Evolutionary conservation across 2,329 filamentous ascomycete genomes (phyloP).

Genomic region (Neoarthrinium moseri): DNA sequence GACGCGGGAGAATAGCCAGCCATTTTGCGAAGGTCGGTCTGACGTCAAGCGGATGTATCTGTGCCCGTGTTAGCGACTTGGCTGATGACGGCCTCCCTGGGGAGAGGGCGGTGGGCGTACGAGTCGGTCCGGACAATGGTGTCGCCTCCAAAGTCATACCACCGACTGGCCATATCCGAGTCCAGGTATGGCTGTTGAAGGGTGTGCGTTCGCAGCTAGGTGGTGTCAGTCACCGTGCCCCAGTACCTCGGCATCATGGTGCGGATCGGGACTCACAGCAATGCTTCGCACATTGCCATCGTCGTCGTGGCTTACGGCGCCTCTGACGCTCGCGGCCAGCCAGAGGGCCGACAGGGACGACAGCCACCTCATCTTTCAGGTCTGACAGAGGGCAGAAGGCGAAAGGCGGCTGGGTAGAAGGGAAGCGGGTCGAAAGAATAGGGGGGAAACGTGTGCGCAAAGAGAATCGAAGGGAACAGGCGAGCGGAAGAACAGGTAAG

Average conservation of each 20-base stretch:
- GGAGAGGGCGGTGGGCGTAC: no score
- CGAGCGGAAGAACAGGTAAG: conserved; percentile 5
- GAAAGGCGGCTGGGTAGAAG: no score
- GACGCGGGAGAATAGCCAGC: conserved; percentile 92
- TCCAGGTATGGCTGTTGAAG: conserved; percentile 92
- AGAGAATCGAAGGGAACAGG: conserved; percentile 10
- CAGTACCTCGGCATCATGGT: neutral
- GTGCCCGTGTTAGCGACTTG: conserved; percentile 19
- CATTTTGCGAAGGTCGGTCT: conserved; percentile 84
- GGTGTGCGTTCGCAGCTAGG: conserved; percentile 81
- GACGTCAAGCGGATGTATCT: conserved; percentile 92
- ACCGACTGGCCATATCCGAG: conserved; percentile 95
- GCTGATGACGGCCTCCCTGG: no score
- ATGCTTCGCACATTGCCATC: conserved; percentile 59
- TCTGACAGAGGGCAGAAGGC: no score
- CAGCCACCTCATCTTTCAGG: conserved; percentile 26
- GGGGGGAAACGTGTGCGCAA: conserved; percentile 5
- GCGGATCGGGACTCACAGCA: conserved; percentile 49
- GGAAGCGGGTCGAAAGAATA: conserved; percentile 7
- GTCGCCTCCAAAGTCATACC: conserved; percentile 98
- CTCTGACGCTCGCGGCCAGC: conserved; percentile 36
- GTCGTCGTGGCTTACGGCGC: conserved; percentile 42
- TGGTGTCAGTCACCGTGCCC: conserved; percentile 2
- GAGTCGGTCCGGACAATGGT: conserved; percentile 75
- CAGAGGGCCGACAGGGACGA: conserved; percentile 29